Evolutionary conservation across 2,329 filamentous ascomycete genomes (phyloP), one percentile per base, ranked within the genome.

Genomic region (Colletotrichum ledebouriae): DNA sequence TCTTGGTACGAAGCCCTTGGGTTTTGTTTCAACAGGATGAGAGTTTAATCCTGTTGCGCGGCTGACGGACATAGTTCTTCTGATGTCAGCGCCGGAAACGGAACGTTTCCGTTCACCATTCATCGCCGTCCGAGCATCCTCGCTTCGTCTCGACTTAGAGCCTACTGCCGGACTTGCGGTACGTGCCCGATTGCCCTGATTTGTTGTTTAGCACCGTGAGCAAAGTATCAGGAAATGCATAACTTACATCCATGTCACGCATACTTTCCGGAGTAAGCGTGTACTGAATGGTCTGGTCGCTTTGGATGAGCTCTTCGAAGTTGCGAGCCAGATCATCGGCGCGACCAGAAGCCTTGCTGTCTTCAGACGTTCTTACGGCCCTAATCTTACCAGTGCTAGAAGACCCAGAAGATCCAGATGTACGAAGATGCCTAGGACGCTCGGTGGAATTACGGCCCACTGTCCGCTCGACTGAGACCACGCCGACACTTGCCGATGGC

Each of bases 211-310:
- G 71, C 39, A n/a, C 4, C 29, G 15, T n/a, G 34, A 13, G n/a
- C 25, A 6, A 22, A 11, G 17, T 25, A 29, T 34, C n/a, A 33
- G 1, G 1, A 37, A 41, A 17, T 12, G 13, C 39, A 42, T 15
- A 20, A 49, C 67, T 63, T 47, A 69, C 67, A 52, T 41, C 63
- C 73, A 92, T 89, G 71, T 92, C 87, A 69, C 92, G 90, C 87
- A 95, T 93, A 72, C 86, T 92, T 75, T 92, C 89, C 0, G 93
- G 92, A 0, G 93, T 96, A 33, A 95, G 83, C 2, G 93, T 95
- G 76, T 92, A 95, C 73, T 93, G 92, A 49, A 95, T 90, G 1
- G 93, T 95, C 75, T 94, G 89, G 73, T 94, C 91, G 77, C 92
- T 94, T 64, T 92, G 89, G 70, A 96, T 94, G 58, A 95, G 83